Conservation (phyloP, 768 basidiomycete species). For the Boletus coccyginus region DNA sequence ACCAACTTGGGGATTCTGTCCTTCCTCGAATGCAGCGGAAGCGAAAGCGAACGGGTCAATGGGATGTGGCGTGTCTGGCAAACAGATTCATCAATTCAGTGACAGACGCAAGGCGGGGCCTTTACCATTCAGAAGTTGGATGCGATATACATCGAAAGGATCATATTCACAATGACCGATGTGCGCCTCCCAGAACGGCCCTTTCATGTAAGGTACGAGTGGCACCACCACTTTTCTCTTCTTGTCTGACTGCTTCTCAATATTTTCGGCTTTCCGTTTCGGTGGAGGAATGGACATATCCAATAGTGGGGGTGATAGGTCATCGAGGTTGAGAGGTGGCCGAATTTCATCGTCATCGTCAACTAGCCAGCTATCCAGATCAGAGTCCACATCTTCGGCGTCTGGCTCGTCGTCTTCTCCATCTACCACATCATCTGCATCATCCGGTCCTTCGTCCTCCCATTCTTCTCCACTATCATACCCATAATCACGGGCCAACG, state of each 20-base stretch:
- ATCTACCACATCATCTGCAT: slow-evolving; percentile 71
- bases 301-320: slow-evolving; percentile 31
- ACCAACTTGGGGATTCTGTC: slow-evolving; percentile 21
- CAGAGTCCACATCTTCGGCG: slow-evolving; percentile 47
- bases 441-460: slow-evolving; percentile 81
- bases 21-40: slow-evolving; percentile 45
- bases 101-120: not conserved
- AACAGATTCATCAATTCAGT: slow-evolving; percentile 1
- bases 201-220: slow-evolving; percentile 77
- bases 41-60: slow-evolving; percentile 79
- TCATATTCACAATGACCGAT: slow-evolving; percentile 68
- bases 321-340: slow-evolving; percentile 40
- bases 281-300: slow-evolving; percentile 37
- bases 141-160: slow-evolving; percentile 68
- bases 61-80: slow-evolving; percentile 64
- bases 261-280: slow-evolving; percentile 67
- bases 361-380: slow-evolving; percentile 41
- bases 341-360: slow-evolving; percentile 72
- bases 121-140: slow-evolving; percentile 84
- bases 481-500: slow-evolving; percentile 76
- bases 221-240: slow-evolving; percentile 76
- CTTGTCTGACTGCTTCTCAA: slow-evolving; percentile 48
- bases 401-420: slow-evolving; percentile 67
- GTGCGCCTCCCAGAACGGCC: slow-evolving; percentile 74
- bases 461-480: slow-evolving; percentile 97